Evolutionary conservation across 2,329 filamentous ascomycete species (phyloP).

Genomic region (Fusarium sp.): DNA sequence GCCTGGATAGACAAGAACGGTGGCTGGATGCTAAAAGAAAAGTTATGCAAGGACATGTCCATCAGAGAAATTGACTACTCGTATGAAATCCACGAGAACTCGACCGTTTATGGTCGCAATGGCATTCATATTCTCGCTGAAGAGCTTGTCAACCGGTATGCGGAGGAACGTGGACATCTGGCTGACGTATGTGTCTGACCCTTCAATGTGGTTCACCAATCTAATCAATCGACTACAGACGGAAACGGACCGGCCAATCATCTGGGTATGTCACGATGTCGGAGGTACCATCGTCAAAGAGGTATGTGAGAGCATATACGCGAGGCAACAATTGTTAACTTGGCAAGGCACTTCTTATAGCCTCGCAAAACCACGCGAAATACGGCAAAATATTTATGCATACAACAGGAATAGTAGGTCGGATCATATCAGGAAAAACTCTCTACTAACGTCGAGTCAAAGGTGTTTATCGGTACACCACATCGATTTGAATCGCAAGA

Average conservation of each 20-base stretch:
- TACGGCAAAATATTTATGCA: neutral
- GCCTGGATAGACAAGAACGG: neutral
- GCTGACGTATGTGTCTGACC: no score
- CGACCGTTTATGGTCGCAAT: neutral
- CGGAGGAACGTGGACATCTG: no score
- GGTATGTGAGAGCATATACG: neutral
- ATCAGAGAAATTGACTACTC: constrained; percentile 5
- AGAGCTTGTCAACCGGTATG: neutral
- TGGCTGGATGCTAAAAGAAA: neutral
- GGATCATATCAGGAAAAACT: fast-evolving
- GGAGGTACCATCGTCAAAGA: constrained; percentile 1
- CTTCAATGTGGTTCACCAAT: no score
- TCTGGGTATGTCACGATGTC: neutral
- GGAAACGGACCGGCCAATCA: neutral
- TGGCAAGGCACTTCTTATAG: neutral
- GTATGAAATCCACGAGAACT: neutral
- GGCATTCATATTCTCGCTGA: neutral
- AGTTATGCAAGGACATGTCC: neutral
- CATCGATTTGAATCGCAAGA: constrained; percentile 1
- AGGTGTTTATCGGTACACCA: neutral
- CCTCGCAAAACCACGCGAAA: neutral
- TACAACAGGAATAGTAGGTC: neutral
- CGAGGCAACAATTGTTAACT: neutral
- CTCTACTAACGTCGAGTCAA: neutral
- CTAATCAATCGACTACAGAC: neutral